A percentile compares a stretch with the other conserved stretches of the same genome.
Evolutionary conservation across 2,329 filamentous ascomycete genomes (phyloP).

Genomic region (Calonectria pauciramosa): DNA sequence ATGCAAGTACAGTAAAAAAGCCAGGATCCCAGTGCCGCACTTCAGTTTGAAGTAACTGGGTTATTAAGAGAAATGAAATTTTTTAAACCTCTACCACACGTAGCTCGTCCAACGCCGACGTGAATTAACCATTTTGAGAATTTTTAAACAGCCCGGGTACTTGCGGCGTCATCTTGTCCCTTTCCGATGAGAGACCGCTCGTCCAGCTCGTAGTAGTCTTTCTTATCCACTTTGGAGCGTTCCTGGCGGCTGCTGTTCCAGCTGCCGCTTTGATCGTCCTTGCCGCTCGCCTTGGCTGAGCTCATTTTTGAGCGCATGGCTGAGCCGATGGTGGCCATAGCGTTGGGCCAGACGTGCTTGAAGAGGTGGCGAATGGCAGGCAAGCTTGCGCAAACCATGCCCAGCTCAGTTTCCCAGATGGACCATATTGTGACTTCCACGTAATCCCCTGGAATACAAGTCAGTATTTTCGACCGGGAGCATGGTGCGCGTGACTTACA

Average conservation of each 20-base stretch:
- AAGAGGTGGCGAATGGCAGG: slow-evolving; percentile 38
- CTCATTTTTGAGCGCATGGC: slow-evolving; percentile 28
- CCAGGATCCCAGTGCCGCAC: background rate
- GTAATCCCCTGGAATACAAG: background rate
- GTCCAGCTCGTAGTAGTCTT: slow-evolving; percentile 33
- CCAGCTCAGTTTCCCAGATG: slow-evolving; percentile 40
- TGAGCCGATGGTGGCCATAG: slow-evolving; percentile 35
- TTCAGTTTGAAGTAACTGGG: background rate
- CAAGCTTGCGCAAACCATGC: slow-evolving; percentile 38
- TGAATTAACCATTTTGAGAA: too few species aligned
- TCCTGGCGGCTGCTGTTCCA: slow-evolving; percentile 31
- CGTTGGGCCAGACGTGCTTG: slow-evolving; percentile 40
- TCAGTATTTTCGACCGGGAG: background rate
- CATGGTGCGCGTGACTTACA: background rate
- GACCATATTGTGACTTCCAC: slow-evolving; percentile 39
- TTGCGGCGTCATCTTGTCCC: background rate
- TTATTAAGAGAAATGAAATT: background rate
- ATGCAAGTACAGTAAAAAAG: background rate
- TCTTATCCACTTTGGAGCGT: slow-evolving; percentile 36
- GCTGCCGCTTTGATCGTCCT: slow-evolving; percentile 31
- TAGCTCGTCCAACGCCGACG: background rate
- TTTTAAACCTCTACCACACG: background rate
- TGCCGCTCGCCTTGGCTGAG: slow-evolving; percentile 18
- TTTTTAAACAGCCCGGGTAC: background rate
- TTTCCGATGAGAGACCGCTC: background rate